These are phyloP conservation scores for Porogramme epimiltina DNA, from an alignment of 1,284 basidiomycete genomes.

Conservation along the genomic window DNA sequence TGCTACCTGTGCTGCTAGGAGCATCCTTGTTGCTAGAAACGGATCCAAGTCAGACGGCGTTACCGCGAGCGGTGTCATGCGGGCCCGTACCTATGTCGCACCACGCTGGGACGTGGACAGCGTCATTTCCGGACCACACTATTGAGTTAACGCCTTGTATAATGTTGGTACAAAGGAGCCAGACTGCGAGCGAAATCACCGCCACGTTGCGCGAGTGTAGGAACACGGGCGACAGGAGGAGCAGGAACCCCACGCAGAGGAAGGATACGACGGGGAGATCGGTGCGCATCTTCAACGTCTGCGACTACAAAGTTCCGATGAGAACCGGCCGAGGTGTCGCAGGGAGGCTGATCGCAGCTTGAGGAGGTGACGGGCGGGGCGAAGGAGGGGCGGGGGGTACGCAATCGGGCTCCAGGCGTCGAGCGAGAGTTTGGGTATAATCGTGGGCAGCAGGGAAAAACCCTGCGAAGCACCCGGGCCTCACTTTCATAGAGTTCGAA, in stretches of 20 bases:
- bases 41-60: not conserved
- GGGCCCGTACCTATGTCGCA: slow-evolving; percentile 53
- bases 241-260: slow-evolving; percentile 43
- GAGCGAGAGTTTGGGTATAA: slow-evolving; percentile 9
- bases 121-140: slow-evolving; percentile 43
- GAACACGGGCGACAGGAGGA: slow-evolving; percentile 39
- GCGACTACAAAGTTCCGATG: not conserved
- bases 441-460: not conserved
- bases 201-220: slow-evolving; percentile 49
- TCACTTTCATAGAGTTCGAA: slow-evolving; percentile 2
- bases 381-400: slow-evolving; percentile 1
- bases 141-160: slow-evolving; percentile 46
- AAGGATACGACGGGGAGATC: slow-evolving; percentile 52
- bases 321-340: slow-evolving; percentile 6
- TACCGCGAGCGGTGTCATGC: not conserved
- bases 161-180: slow-evolving; percentile 46
- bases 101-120: slow-evolving; percentile 41
- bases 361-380: not conserved
- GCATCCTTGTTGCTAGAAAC: slow-evolving; percentile 42
- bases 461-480: not conserved
- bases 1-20: slow-evolving; percentile 43
- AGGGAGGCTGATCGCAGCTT: not conserved
- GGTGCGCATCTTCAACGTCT: slow-evolving; percentile 41
- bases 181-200: slow-evolving; percentile 47
- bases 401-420: slow-evolving; percentile 9